Evolutionary conservation across 1,284 basidiomycete species (phyloP).

Genomic region (Gomphus bonarii): DNA sequence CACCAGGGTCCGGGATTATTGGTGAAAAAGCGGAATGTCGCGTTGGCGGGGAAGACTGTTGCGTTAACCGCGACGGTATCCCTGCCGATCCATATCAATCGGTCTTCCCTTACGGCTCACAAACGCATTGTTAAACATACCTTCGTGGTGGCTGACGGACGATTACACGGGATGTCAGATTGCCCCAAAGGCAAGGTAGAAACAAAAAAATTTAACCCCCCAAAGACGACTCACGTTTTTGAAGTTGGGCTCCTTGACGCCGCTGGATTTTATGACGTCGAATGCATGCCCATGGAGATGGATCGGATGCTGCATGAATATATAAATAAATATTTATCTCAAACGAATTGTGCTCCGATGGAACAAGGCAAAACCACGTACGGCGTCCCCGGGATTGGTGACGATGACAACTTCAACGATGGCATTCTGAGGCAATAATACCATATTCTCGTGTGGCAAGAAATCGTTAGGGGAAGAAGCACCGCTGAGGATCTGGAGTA

Average conservation of each 20-base stretch:
- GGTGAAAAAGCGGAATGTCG: constrained; percentile 32
- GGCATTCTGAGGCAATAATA: constrained; percentile 25
- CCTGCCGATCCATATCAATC: neutral
- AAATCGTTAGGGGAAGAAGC: constrained; percentile 24
- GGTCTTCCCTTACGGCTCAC: neutral
- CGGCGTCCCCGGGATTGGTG: constrained; percentile 15
- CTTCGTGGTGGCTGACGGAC: neutral
- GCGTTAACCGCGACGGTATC: constrained; percentile 11
- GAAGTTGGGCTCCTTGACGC: constrained; percentile 24
- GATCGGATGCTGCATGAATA: constrained; percentile 21
- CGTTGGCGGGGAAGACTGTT: constrained; percentile 17
- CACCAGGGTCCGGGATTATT: constrained; percentile 28
- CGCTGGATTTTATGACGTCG: constrained; percentile 27
- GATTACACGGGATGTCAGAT: too few relatives aligned
- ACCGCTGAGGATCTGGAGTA: constrained; percentile 38
- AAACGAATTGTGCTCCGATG: too few relatives aligned
- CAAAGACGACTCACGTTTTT: constrained; percentile 19
- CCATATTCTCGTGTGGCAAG: constrained; percentile 29
- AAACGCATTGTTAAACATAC: neutral
- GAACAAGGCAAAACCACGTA: constrained; percentile 10
- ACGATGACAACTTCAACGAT: constrained; percentile 29
- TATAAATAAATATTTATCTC: neutral
- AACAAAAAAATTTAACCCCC: too few relatives aligned
- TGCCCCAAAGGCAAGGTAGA: neutral
- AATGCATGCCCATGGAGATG: constrained; percentile 28